phyloP scores from a whole-genome alignment of 352 stramenopile genomes.

The Globisporangium carolinianum region DNA sequence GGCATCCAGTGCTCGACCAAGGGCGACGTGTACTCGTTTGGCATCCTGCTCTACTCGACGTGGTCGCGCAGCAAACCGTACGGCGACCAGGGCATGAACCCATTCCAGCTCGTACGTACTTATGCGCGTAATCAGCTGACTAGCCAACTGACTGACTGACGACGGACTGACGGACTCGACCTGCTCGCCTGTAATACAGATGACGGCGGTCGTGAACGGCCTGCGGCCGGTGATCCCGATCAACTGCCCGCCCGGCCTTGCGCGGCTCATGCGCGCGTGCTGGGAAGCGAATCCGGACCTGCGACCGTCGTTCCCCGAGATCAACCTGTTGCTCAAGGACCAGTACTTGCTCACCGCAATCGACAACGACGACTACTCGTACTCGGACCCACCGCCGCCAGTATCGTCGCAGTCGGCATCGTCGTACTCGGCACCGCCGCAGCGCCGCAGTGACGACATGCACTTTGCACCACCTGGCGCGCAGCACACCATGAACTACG shows the following conservation, averaged over 20 bases:
- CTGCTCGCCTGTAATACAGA: conserved; percentile 26
- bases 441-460: conserved; percentile 27
- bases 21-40: conserved; percentile 83
- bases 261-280: conserved; percentile 75
- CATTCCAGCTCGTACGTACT: conserved; percentile 75
- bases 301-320: conserved; percentile 73
- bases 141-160: neutral
- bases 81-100: conserved; percentile 87
- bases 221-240: conserved; percentile 80
- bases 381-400: conserved; percentile 19
- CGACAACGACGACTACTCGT: conserved; percentile 52
- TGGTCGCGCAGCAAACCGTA: conserved; percentile 86
- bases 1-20: conserved; percentile 85
- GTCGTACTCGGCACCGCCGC: conserved; percentile 18
- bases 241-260: conserved; percentile 65
- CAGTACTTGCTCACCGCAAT: conserved; percentile 56
- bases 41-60: conserved; percentile 82
- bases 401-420: conserved; percentile 29
- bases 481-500: conserved; percentile 16
- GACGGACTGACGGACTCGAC: neutral
- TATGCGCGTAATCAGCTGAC: too few species aligned
- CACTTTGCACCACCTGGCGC: conserved; percentile 9
- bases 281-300: conserved; percentile 72
- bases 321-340: conserved; percentile 73
- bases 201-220: conserved; percentile 84